Evolutionary conservation across 83 land plant genomes (phyloP).

Genomic region (Thuja plicata): DNA sequence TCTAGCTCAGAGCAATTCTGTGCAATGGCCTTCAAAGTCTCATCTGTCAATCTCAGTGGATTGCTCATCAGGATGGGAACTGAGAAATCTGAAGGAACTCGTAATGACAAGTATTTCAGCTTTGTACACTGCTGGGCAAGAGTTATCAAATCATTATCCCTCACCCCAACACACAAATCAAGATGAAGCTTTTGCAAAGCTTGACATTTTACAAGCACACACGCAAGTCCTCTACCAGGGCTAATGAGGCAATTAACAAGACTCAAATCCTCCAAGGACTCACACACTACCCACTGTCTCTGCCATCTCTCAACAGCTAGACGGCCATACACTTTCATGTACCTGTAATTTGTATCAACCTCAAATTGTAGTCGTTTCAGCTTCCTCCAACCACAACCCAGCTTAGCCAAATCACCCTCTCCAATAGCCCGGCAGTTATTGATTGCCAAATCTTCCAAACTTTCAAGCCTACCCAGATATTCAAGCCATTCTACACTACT

Average conservation of each 20-base stretch:
- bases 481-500: conserved; percentile 83
- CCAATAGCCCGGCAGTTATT: conserved; percentile 77
- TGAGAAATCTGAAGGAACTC: conserved; percentile 57
- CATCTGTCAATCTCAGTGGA: conserved; percentile 57
- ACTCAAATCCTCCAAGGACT: conserved; percentile 57
- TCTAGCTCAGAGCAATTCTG: conserved; percentile 53
- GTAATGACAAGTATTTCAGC: conserved; percentile 54
- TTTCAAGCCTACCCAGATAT: conserved; percentile 69
- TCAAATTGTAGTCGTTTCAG: conserved; percentile 67
- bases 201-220: conserved; percentile 53
- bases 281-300: conserved; percentile 47
- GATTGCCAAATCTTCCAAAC: conserved; percentile 61
- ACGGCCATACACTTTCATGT: conserved; percentile 54
- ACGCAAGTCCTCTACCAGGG: conserved; percentile 71
- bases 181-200: conserved; percentile 62
- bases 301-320: conserved; percentile 44
- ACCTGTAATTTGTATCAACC: conserved; percentile 74
- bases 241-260: conserved; percentile 70
- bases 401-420: conserved; percentile 72
- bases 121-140: conserved; percentile 50
- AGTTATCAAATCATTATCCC: conserved; percentile 59
- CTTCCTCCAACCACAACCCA: conserved; percentile 69
- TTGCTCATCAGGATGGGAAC: conserved; percentile 32
- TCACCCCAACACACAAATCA: conserved; percentile 77
- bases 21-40: conserved; percentile 60